phyloP scores from a whole-genome alignment of 257 asterid species.

The Mitragyna speciosa region DNA sequence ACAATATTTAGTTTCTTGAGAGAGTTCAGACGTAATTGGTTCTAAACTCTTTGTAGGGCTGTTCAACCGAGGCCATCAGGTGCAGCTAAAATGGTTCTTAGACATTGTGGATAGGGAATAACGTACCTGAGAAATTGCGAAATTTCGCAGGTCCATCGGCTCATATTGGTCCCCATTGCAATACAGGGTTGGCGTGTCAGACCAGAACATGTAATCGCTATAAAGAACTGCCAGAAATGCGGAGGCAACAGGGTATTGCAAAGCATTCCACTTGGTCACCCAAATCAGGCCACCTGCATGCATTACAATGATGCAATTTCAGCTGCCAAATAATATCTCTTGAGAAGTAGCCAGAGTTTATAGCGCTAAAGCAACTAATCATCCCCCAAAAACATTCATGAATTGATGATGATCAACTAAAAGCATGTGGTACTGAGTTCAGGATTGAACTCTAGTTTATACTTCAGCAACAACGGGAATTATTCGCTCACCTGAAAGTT shows the following conservation, averaged over 20 bases:
- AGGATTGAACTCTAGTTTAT: no score
- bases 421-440: no score
- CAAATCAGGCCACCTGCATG: constrained; percentile 58
- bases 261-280: constrained; percentile 48
- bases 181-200: constrained; percentile 43
- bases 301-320: neutral
- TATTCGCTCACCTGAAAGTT: neutral
- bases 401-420: no score
- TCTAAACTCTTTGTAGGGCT: neutral
- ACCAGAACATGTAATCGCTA: constrained; percentile 62
- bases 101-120: neutral
- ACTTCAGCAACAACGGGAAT: neutral
- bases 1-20: no score
- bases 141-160: constrained; percentile 43
- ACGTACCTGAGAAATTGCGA: constrained; percentile 52
- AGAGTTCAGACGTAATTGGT: no score
- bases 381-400: no score
- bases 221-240: constrained; percentile 62
- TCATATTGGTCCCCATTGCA: constrained; percentile 43
- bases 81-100: neutral
- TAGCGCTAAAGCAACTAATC: no score
- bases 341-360: neutral
- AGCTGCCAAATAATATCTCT: neutral
- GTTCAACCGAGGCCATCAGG: neutral
- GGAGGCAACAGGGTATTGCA: constrained; percentile 62